Evolutionary conservation across 2,329 filamentous ascomycete genomes (phyloP).

Genomic region (Fusarium subglutinans): DNA sequence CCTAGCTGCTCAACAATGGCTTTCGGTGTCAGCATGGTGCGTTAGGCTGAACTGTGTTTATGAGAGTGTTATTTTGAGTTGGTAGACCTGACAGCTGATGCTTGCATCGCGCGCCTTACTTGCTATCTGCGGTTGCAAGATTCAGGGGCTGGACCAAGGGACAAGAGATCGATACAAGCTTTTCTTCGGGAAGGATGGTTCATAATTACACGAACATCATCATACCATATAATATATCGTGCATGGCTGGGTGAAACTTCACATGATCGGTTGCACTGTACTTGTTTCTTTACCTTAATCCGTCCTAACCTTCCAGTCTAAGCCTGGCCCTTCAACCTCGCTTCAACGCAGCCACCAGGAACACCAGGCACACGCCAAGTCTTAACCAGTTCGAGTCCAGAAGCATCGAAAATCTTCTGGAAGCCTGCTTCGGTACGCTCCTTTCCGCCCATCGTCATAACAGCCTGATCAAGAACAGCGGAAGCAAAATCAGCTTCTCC

Average conservation of each 20-base stretch:
- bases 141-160: neutral
- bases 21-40: neutral
- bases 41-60: neutral
- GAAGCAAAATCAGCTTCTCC: constrained; percentile 44
- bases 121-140: neutral
- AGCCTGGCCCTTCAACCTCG: constrained; percentile 17
- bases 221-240: too few species aligned
- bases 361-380: constrained; percentile 38
- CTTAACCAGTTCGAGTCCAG: constrained; percentile 44
- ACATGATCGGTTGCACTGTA: neutral
- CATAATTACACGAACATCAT: neutral
- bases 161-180: neutral
- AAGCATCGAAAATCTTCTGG: constrained; percentile 41
- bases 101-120: neutral
- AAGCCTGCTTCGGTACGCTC: constrained; percentile 45
- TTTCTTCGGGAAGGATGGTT: neutral
- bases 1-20: neutral
- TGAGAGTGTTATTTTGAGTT: neutral
- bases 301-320: neutral
- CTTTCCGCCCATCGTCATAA: constrained; percentile 50
- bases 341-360: constrained; percentile 42
- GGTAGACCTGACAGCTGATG: neutral
- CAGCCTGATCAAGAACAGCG: constrained; percentile 45
- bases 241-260: too few species aligned
- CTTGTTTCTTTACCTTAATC: neutral